Evolutionary conservation across 1,139 yeast species (phyloP).

Genomic region (Taphrina pruni): DNA sequence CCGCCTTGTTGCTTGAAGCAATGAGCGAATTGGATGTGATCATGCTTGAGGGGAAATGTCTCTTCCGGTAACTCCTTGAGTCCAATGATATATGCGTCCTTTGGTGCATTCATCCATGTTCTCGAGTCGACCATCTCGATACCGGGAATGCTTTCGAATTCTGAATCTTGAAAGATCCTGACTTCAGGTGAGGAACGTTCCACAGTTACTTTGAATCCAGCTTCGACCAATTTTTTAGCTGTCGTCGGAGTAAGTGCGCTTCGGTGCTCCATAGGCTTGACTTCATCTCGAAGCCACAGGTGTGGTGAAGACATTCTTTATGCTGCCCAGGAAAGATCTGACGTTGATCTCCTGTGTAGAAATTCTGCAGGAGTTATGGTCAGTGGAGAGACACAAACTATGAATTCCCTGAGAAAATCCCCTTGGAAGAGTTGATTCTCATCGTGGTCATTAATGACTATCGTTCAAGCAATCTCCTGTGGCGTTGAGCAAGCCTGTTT

Average conservation of each 20-base stretch:
- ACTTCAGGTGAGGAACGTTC: constrained; percentile 73
- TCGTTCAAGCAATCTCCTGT: constrained; percentile 2
- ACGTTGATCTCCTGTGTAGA: not conserved
- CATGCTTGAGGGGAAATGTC: constrained; percentile 88
- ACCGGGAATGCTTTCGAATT: constrained; percentile 72
- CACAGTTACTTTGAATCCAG: constrained; percentile 86
- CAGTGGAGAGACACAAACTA: too few relatives aligned
- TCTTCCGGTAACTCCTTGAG: constrained; percentile 97
- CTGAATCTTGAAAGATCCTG: constrained; percentile 75
- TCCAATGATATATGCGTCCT: constrained; percentile 86
- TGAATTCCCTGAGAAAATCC: too few relatives aligned
- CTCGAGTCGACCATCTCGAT: constrained; percentile 89
- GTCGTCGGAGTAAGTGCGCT: constrained; percentile 95
- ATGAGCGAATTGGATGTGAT: constrained; percentile 97
- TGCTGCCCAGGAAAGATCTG: not conserved
- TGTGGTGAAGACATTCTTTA: constrained; percentile 40
- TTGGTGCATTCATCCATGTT: constrained; percentile 90
- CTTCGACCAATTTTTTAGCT: constrained; percentile 78
- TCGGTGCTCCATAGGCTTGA: constrained; percentile 95
- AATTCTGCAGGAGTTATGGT: too few relatives aligned
- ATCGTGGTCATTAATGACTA: not conserved
- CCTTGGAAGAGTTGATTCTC: not conserved
- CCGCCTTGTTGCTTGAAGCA: constrained; percentile 98
- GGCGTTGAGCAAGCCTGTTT: not conserved
- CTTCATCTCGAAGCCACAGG: constrained; percentile 85